Conservation (phyloP, 169 alveolate genomes). For the Babesia divergens region DNA sequence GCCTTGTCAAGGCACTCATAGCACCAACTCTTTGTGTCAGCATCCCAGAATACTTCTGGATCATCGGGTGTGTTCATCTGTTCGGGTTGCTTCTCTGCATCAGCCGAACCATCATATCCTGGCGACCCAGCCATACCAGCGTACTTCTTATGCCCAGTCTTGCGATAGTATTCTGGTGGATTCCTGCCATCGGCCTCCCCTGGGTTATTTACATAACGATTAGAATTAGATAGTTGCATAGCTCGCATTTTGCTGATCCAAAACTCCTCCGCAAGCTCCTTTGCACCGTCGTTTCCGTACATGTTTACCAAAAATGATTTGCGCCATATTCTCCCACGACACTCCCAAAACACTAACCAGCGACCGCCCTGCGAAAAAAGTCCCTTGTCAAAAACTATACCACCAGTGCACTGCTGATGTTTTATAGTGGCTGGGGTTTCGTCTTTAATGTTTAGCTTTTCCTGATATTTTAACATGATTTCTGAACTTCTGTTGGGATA, state of each 20-base stretch:
- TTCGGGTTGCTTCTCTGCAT: background rate
- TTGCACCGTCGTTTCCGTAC: constrained; percentile 68
- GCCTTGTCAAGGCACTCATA: constrained; percentile 37
- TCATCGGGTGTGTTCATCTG: constrained; percentile 6
- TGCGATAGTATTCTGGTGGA: background rate
- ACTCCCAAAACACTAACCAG: constrained; percentile 71
- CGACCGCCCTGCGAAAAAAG: constrained; percentile 65
- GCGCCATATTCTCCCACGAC: constrained; percentile 64
- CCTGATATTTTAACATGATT: background rate
- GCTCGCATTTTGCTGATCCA: constrained; percentile 64
- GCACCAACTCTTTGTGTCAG: constrained; percentile 56
- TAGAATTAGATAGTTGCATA: constrained; percentile 45
- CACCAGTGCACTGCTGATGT: constrained; percentile 31
- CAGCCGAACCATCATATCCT: background rate
- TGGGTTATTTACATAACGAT: background rate
- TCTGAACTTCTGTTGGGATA: background rate
- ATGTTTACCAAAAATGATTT: constrained; percentile 49
- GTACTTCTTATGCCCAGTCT: background rate
- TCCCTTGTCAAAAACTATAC: constrained; percentile 65
- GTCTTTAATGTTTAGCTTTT: background rate
- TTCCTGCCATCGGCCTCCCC: background rate
- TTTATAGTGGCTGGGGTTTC: constrained; percentile 2
- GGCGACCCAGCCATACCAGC: background rate
- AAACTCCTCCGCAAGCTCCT: constrained; percentile 68
- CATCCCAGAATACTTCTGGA: constrained; percentile 52